Base-by-base conservation (phyloP, 2,329 filamentous ascomycete species). In the Xylaria sp. region DNA sequence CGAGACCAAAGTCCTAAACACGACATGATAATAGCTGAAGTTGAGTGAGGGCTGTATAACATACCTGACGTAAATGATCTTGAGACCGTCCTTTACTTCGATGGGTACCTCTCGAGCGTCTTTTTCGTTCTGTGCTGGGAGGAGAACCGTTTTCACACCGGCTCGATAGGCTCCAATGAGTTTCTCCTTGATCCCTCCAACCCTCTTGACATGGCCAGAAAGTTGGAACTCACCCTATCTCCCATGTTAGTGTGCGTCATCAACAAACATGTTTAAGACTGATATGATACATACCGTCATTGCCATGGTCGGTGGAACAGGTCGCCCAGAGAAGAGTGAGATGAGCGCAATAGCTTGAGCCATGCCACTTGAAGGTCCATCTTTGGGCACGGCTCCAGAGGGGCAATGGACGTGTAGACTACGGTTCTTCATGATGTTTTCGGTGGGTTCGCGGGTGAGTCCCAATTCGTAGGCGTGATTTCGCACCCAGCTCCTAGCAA, bases 171-270 rank as follows among this genome's bases (percentile, higher is more conserved):
- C 95, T 21, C 95, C 95, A 74, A 99, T 98, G 56, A 98, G 84
- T 78, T 99, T 99, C 86, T 99, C 94, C 79, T 98, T 97, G 80
- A 99, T 98, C 17, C 95, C 95, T 56, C 95, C 95, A 37, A 99
- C 95, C 25, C 94, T 92, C 78, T 95, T 92, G 60, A 99, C 91
- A 67, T 93, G 88, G 21, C 95, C 95, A 43, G 95, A 87, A 25
- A 99, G 86, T 60, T 91, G 92, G 65, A 89, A 87, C 73, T 89
- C 87, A 66, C 87, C 87, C 84, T 87, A 75, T 77, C 60, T 46
- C 35, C 63, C 43, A 60, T 62, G 65, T 71, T 65, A 72, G 67
- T 51, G 57, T 71, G 53, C 38, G 46, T 57, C 33, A 53, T 61
- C 21, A 42, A 47, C 57, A 65, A n/a, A n/a, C 37, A 64, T 60